Evolutionary conservation across 768 basidiomycete species (phyloP).

Genomic region (Agrocybe pediades): DNA sequence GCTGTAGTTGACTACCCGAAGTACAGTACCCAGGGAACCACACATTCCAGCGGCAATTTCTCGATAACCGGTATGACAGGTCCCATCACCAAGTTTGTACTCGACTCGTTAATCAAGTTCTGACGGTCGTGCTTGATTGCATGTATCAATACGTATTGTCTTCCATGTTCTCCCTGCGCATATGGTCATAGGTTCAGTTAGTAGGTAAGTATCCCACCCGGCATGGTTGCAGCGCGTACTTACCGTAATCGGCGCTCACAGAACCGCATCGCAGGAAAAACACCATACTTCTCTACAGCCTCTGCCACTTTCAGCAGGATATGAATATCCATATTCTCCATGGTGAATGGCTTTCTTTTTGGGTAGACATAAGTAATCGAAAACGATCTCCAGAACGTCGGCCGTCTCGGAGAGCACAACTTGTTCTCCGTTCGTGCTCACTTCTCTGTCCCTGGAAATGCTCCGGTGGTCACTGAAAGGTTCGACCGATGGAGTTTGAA

Average conservation of each 20-base stretch:
- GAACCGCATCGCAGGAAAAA: conserved; percentile 23
- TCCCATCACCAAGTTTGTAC: conserved; percentile 7
- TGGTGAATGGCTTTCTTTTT: conserved; percentile 18
- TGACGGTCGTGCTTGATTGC: conserved; percentile 17
- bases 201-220: too few species aligned
- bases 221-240: too few species aligned
- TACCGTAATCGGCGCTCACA: conserved; percentile 19
- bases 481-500: conserved; percentile 4
- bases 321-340: conserved; percentile 16
- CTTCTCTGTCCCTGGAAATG: conserved; percentile 12
- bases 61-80: not conserved
- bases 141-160: conserved; percentile 16
- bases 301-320: conserved; percentile 17
- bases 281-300: conserved; percentile 24
- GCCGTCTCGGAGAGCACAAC: not conserved
- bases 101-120: conserved; percentile 14
- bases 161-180: conserved; percentile 1
- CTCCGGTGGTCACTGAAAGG: not conserved
- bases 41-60: not conserved
- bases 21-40: not conserved
- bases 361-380: conserved; percentile 24
- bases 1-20: not conserved
- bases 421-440: conserved; percentile 9
- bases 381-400: conserved; percentile 3
- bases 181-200: too few species aligned